These are phyloP conservation scores for Protomyces pachydermus DNA, from an alignment of 1,139 yeast genomes.

Conservation along the genomic window DNA sequence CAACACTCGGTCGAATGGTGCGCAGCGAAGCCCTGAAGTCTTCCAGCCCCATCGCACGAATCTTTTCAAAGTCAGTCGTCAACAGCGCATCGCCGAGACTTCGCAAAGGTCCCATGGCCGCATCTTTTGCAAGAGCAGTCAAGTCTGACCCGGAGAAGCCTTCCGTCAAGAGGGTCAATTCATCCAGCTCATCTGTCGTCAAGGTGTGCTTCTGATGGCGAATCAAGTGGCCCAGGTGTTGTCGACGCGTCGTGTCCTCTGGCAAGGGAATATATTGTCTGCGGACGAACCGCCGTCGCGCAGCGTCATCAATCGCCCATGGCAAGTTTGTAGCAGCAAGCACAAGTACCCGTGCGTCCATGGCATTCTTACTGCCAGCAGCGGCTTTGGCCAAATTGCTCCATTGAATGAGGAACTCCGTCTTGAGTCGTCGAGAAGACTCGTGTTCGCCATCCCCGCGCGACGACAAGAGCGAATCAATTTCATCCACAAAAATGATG, in stretches of 20 bases:
- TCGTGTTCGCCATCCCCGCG: constrained; percentile 88
- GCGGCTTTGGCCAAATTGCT: constrained; percentile 90
- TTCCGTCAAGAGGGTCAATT: constrained; percentile 59
- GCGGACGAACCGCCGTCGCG: constrained; percentile 77
- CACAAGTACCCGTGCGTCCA: constrained; percentile 74
- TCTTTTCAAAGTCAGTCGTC: constrained; percentile 77
- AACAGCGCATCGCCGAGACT: constrained; percentile 83
- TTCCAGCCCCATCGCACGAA: constrained; percentile 67
- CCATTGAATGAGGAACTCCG: constrained; percentile 95
- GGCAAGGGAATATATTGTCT: constrained; percentile 94
- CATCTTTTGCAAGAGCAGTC: constrained; percentile 93
- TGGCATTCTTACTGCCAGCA: constrained; percentile 59
- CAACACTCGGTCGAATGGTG: constrained; percentile 88
- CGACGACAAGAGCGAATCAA: constrained; percentile 81
- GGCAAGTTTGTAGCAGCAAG: constrained; percentile 96
- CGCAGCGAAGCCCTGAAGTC: constrained; percentile 76
- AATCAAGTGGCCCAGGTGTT: constrained; percentile 66
- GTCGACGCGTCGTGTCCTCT: constrained; percentile 71
- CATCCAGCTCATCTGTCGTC: constrained; percentile 56
- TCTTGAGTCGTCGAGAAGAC: constrained; percentile 83
- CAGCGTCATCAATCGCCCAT: constrained; percentile 98
- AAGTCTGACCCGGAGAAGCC: constrained; percentile 93
- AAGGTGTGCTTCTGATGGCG: constrained; percentile 68
- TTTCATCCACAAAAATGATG: constrained; percentile 92
- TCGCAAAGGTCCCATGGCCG: constrained; percentile 96